phyloP scores from a whole-genome alignment of 23 red algal species.

The Gracilaria vermiculophylla region DNA sequence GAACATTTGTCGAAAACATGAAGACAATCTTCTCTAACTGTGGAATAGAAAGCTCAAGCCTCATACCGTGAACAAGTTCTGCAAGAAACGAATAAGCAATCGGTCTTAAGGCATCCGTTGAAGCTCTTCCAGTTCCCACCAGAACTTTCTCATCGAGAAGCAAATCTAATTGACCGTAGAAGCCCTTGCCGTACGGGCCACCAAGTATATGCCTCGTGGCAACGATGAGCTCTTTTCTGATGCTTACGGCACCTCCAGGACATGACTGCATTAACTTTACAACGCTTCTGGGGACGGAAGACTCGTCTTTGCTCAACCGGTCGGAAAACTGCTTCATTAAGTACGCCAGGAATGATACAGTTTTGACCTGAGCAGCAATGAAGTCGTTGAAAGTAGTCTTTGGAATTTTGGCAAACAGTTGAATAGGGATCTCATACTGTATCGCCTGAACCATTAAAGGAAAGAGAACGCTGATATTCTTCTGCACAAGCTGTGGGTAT shows the following conservation, averaged over 20 bases:
- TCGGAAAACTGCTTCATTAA: constrained; percentile 79
- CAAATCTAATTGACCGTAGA: constrained; percentile 81
- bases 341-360: constrained; percentile 88
- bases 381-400: constrained; percentile 73
- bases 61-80: constrained; percentile 93
- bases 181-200: constrained; percentile 73
- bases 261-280: constrained; percentile 86
- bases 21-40: constrained; percentile 82
- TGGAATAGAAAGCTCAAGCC: constrained; percentile 66
- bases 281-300: constrained; percentile 71
- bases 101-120: constrained; percentile 75
- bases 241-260: constrained; percentile 81
- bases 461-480: constrained; percentile 53
- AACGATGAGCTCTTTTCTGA: constrained; percentile 91
- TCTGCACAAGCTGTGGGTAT: constrained; percentile 55
- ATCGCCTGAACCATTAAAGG: constrained; percentile 87
- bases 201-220: constrained; percentile 85
- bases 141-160: constrained; percentile 93
- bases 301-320: constrained; percentile 62
- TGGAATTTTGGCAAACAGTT: constrained; percentile 6
- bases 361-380: constrained; percentile 96
- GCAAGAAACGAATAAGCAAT: constrained; percentile 98
- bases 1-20: constrained; percentile 92
- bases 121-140: constrained; percentile 71
- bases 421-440: constrained; percentile 60